A percentile compares a stretch with the other conserved stretches of the same genome.
Conservation (phyloP, 108 stramenopile species). For the Phaeodactylum tricornutum region DNA sequence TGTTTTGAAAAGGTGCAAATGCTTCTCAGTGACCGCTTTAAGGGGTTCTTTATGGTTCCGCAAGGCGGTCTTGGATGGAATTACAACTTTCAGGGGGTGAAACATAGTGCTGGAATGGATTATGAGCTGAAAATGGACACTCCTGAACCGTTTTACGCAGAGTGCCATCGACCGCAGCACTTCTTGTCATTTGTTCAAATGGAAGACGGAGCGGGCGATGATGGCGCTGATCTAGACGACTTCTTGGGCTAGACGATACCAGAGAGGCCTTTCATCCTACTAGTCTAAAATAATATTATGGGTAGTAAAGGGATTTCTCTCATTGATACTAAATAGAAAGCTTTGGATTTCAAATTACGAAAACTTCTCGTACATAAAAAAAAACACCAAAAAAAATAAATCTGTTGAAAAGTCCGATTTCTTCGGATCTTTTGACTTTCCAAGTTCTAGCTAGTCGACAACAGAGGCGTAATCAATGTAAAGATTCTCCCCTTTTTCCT, state of each 20-base stretch:
- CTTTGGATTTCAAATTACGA: no score
- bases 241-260: slow-evolving; percentile 45
- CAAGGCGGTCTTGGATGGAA: slow-evolving; percentile 93
- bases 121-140: slow-evolving; percentile 85
- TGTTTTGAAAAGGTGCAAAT: slow-evolving; percentile 99
- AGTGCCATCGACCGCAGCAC: slow-evolving; percentile 94
- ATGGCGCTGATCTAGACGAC: slow-evolving; percentile 86
- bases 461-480: no score
- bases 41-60: slow-evolving; percentile 97
- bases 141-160: slow-evolving; percentile 90
- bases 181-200: slow-evolving; percentile 96
- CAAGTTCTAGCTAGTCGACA: no score
- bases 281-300: no score
- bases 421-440: no score
- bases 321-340: no score
- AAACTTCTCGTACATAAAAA: no score
- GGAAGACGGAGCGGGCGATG: slow-evolving; percentile 85
- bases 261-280: no score
- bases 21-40: slow-evolving; percentile 94
- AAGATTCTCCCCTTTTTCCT: no score
- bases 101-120: slow-evolving; percentile 86
- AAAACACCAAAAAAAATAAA: no score
- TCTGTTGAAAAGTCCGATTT: no score
- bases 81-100: slow-evolving; percentile 99
- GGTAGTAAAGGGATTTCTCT: not conserved